Conservation (phyloP, 371 early-diverging fungal species). For the Haplosporangium sp. region DNA sequence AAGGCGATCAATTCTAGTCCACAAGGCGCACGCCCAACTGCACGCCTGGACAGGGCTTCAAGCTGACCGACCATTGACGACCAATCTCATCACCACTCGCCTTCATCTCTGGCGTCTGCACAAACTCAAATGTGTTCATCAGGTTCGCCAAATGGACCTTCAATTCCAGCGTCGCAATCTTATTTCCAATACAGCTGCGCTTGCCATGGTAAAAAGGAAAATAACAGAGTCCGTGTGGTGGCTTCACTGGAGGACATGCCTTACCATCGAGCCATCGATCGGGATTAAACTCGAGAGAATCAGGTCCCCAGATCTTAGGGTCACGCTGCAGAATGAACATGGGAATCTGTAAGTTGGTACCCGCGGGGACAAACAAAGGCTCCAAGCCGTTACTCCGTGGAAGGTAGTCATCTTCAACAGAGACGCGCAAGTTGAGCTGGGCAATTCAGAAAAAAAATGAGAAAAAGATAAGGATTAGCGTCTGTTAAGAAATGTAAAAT, state of each 20-base stretch:
- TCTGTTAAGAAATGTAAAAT: not conserved
- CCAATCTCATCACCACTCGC: slow-evolving; percentile 21
- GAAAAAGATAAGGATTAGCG: no score
- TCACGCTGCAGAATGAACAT: slow-evolving; percentile 61
- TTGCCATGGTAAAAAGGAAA: slow-evolving; percentile 59
- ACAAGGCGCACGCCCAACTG: slow-evolving; percentile 28
- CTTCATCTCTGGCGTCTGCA: slow-evolving; percentile 37
- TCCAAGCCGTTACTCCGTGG: slow-evolving; percentile 39
- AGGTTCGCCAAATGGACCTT: slow-evolving; percentile 51
- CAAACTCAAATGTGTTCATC: slow-evolving; percentile 40
- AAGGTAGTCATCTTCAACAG: slow-evolving; percentile 46
- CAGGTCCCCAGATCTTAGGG: slow-evolving; percentile 66
- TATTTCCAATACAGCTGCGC: slow-evolving; percentile 54
- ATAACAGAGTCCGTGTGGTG: slow-evolving; percentile 45
- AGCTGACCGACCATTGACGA: slow-evolving; percentile 46
- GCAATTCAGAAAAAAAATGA: not conserved
- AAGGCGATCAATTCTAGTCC: slow-evolving; percentile 4
- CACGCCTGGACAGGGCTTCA: slow-evolving; percentile 45
- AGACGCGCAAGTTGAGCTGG: slow-evolving; percentile 45
- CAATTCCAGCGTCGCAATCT: slow-evolving; percentile 59
- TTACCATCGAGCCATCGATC: slow-evolving; percentile 63
- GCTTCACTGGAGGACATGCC: slow-evolving; percentile 34
- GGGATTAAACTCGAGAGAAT: slow-evolving; percentile 66
- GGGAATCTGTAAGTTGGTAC: slow-evolving; percentile 58
- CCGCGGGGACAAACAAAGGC: slow-evolving; percentile 60